A percentile compares a stretch with the other conserved stretches of the same genome.
These are phyloP conservation scores for Cucurbitaria berberidis DNA, from an alignment of 2,329 filamentous ascomycete genomes.

Conservation along the genomic window DNA sequence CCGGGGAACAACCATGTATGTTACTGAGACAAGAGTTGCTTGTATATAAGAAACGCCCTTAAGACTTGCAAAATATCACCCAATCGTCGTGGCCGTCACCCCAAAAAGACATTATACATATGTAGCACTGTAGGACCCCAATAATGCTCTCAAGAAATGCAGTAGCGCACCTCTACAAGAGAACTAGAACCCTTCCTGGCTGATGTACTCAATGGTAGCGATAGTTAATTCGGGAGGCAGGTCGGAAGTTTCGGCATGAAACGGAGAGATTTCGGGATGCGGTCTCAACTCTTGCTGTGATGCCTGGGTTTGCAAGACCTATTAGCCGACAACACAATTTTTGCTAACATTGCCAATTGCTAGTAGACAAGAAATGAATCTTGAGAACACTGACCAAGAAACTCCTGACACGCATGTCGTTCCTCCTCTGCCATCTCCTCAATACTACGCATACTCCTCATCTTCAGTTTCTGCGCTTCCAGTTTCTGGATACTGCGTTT, in stretches of 20 bases:
- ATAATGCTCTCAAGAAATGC: background rate
- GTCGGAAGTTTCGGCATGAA: slow-evolving; percentile 4
- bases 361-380: background rate
- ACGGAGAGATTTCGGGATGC: slow-evolving; percentile 3
- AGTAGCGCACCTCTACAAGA: no score
- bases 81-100: no score
- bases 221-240: background rate
- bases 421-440: slow-evolving; percentile 16
- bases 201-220: background rate
- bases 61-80: no score
- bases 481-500: slow-evolving; percentile 7
- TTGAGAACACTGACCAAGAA: slow-evolving; percentile 5
- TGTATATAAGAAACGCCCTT: no score
- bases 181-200: no score
- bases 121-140: no score
- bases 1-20: no score
- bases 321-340: background rate
- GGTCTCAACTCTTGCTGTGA: slow-evolving; percentile 2
- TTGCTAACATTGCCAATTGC: background rate
- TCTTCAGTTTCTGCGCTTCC: slow-evolving; percentile 2
- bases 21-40: no score
- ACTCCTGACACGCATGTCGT: slow-evolving; percentile 7
- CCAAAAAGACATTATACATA: no score
- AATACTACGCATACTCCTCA: slow-evolving; percentile 12
- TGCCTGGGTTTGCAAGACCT: background rate